Conservation (phyloP, 345 rosid genomes). For the Eucalyptus curtisii region DNA sequence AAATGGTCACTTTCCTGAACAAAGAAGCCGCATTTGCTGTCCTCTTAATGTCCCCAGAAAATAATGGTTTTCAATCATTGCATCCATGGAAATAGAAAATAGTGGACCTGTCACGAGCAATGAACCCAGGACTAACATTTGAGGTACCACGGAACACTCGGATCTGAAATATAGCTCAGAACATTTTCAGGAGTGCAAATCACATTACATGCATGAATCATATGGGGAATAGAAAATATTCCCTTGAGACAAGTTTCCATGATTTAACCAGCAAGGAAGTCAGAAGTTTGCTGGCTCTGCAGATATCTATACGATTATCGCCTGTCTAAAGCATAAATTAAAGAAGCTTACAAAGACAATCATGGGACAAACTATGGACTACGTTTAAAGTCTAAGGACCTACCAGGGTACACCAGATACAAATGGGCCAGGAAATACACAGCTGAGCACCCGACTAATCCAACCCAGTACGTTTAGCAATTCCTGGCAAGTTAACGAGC, state of each 20-base stretch:
- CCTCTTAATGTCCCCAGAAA: neutral
- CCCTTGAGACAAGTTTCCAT: neutral
- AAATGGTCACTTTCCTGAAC: neutral
- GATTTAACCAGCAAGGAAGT: neutral
- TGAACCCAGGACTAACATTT: neutral
- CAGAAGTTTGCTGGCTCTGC: neutral
- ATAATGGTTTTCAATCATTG: neutral
- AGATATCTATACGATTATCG: neutral
- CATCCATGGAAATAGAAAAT: neutral
- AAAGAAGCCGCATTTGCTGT: neutral
- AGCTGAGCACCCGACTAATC: neutral
- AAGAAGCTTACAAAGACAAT: neutral
- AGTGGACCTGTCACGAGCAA: neutral
- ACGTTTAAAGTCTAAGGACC: neutral
- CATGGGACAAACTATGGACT: neutral
- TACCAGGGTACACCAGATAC: neutral
- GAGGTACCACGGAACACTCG: neutral
- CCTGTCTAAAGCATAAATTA: neutral
- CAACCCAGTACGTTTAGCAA: neutral
- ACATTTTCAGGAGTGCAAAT: neutral
- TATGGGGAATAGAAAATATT: neutral
- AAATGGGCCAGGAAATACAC: neutral
- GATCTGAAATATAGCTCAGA: neutral
- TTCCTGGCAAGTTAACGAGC: neutral
- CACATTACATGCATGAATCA: neutral